phyloP scores from a whole-genome alignment of 2,329 filamentous ascomycete species.

The Coniella lustricola region DNA sequence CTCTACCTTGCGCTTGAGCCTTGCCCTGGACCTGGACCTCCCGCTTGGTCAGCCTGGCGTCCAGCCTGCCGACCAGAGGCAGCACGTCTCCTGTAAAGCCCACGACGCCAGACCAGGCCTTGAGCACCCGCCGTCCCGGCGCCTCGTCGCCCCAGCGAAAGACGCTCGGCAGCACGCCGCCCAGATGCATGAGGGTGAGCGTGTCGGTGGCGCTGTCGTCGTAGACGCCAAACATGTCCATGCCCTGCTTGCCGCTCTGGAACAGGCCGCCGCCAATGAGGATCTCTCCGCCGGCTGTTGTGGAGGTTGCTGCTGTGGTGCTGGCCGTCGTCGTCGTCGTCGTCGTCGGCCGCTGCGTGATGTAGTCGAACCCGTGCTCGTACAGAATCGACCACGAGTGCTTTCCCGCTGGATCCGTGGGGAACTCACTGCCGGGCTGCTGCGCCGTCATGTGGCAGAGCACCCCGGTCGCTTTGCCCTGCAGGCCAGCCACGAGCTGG shows the following conservation, averaged over 20 bases:
- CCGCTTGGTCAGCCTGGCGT: constrained; percentile 25
- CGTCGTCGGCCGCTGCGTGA: constrained; percentile 37
- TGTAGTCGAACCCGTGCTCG: constrained; percentile 41
- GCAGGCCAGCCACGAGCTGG: constrained; percentile 43
- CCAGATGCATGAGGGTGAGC: constrained; percentile 31
- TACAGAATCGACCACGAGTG: constrained; percentile 47
- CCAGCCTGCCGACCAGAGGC: constrained; percentile 43
- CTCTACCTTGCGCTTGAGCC: neutral
- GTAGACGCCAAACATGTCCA: constrained; percentile 39
- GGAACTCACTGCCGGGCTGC: constrained; percentile 30
- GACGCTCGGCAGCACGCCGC: constrained; percentile 35
- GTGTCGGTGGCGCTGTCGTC: constrained; percentile 38
- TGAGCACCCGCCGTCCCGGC: constrained; percentile 25
- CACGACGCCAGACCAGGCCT: constrained; percentile 44
- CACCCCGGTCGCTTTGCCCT: constrained; percentile 36
- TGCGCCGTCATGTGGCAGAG: constrained; percentile 46
- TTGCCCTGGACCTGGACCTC: no score
- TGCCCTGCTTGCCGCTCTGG: constrained; percentile 33
- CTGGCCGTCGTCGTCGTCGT: constrained; percentile 17
- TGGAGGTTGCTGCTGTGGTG: constrained; percentile 18
- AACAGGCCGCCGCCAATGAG: constrained; percentile 49
- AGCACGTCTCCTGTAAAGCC: constrained; percentile 38
- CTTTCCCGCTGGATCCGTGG: constrained; percentile 22
- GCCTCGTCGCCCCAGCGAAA: constrained; percentile 28
- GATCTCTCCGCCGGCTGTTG: constrained; percentile 34